Evolutionary conservation across 768 basidiomycete species (phyloP), one percentile per base, ranked within the genome.

Genomic region (Mycena amicta): DNA sequence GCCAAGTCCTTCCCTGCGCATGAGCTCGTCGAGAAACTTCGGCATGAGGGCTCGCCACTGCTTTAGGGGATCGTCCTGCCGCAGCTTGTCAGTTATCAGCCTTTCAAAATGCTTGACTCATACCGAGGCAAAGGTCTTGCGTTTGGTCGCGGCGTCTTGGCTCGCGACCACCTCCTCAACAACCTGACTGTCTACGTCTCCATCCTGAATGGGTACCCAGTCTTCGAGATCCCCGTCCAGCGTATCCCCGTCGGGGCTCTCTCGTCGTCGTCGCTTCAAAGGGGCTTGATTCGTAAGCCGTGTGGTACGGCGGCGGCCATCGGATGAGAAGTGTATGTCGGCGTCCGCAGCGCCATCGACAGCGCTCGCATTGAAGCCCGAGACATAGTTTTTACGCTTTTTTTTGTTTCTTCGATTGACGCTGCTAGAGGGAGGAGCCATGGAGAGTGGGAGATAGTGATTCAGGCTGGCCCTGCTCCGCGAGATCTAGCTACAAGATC

Each of bases 1-100:
- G 18, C 41, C 51, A 3, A 51, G 1, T 3, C 29, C 57, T 13
- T 52, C 43, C 25, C 23, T 40, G 5, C 52, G 41, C 18, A 54
- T 2, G 1, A 53, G n/a, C 16, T 50, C 52, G 39, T 59, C 53
- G 6, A 59, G 45, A 20, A 59, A 59, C 0, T 12, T n/a, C 28
- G 6, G 45, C 3, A 39, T 1, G 2, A 30, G 25, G 1, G 52
- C 33, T 11, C 52, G 45, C 57, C 57, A 59, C 1, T 39, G 18
- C 1, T 33, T 26, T 31, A 53, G 37, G 1, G 57, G 45, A 8
- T 53, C 52, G 22, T 59, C 52, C 52, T 41, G 20, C 41, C 41
- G 11, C 20, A 37, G 33, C 18, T 37, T 8, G 33, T 37, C 18
- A 18, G 8, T 37, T 8, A 18, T 37, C 8, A 37, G 33, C 33